These are phyloP conservation scores for Exophiala calicioides DNA, from an alignment of 2,329 filamentous ascomycete species.

Conservation along the genomic window DNA sequence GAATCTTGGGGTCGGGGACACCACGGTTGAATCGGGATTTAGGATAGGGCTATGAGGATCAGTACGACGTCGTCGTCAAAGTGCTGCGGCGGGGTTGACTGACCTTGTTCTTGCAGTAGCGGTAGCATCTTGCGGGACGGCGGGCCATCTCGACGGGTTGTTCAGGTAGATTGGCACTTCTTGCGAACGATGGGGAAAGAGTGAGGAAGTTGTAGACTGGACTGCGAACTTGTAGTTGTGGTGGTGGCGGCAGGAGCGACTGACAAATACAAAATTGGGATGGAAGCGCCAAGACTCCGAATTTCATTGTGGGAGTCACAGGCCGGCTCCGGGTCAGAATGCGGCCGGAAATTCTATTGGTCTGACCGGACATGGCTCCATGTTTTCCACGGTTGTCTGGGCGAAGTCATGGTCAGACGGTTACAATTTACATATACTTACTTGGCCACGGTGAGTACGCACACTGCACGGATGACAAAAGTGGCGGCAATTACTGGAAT, in stretches of 20 bases:
- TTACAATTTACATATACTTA: too few species aligned
- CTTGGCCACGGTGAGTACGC: too few species aligned
- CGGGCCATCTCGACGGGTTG: conserved; percentile 88
- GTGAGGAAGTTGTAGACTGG: conserved; percentile 8
- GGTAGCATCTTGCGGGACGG: conserved; percentile 98
- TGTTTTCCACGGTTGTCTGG: too few species aligned
- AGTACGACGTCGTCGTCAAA: conserved; percentile 1
- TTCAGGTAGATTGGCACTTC: conserved; percentile 48
- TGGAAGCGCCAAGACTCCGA: too few species aligned
- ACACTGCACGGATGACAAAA: too few species aligned
- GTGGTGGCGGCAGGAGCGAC: neutral
- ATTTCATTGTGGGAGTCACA: too few species aligned
- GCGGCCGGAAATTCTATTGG: too few species aligned
- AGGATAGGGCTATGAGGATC: conserved; percentile 73
- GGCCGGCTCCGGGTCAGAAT: too few species aligned
- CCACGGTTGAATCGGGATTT: conserved; percentile 99
- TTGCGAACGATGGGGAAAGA: conserved; percentile 46
- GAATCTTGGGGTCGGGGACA: conserved; percentile 80
- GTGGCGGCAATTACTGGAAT: too few species aligned
- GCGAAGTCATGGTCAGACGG: too few species aligned
- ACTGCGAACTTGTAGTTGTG: conserved; percentile 10
- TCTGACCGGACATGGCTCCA: too few species aligned
- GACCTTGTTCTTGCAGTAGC: conserved; percentile 99
- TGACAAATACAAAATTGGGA: conserved; percentile 11
- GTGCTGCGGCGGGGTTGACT: conserved; percentile 44